Conservation (phyloP, 2,329 filamentous ascomycete species). For the Endocalyx cinctus region DNA sequence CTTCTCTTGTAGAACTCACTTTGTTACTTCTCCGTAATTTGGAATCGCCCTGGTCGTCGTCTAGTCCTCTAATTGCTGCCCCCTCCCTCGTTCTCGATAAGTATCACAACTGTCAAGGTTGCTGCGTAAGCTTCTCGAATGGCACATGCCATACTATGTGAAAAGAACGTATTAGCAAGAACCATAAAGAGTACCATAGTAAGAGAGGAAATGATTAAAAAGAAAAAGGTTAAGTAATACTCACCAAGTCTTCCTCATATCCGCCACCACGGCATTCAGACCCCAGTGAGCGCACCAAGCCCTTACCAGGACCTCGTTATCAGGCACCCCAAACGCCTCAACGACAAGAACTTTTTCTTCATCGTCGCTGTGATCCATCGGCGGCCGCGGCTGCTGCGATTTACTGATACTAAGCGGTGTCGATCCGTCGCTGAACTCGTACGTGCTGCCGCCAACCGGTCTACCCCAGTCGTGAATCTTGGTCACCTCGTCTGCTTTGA, state of each 20-base stretch:
- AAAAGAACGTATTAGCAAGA: constrained; percentile 4
- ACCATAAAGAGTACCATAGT: constrained; percentile 5
- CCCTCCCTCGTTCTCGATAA: constrained; percentile 50
- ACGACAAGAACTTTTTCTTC: constrained; percentile 65
- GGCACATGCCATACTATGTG: constrained; percentile 66
- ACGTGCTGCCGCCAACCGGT: constrained; percentile 18
- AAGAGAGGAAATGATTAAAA: constrained; percentile 2
- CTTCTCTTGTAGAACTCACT: too few species aligned
- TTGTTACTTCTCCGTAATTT: too few species aligned
- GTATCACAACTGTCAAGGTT: constrained; percentile 66
- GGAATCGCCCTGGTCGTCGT: too few species aligned
- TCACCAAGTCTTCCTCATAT: constrained; percentile 63
- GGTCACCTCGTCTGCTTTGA: constrained; percentile 61
- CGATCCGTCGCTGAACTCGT: constrained; percentile 17
- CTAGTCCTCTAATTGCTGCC: constrained; percentile 22
- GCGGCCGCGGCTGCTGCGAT: constrained; percentile 13
- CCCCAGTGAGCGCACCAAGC: constrained; percentile 78
- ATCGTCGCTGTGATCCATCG: constrained; percentile 38
- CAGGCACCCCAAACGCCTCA: constrained; percentile 66
- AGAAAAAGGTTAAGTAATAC: constrained; percentile 20
- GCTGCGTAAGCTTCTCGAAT: constrained; percentile 73
- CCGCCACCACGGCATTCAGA: constrained; percentile 64
- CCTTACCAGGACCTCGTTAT: constrained; percentile 72
- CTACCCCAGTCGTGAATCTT: constrained; percentile 62
- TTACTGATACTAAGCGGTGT: constrained; percentile 17